Base-by-base conservation (phyloP, 2,329 filamentous ascomycete species). In the Penicillium nordicum region DNA sequence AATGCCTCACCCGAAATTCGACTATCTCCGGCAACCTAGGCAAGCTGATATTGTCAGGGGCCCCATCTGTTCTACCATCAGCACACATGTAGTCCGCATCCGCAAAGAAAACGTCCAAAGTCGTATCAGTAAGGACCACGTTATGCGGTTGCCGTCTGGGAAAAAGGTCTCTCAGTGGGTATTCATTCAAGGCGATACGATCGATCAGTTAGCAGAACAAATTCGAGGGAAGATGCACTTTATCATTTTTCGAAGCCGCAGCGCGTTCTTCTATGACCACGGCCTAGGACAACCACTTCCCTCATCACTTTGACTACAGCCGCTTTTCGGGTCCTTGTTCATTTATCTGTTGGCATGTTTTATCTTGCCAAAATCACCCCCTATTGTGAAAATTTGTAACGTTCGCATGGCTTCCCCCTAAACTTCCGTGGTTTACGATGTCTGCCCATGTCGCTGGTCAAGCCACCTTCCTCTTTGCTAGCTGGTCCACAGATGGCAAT, bases 201-300 rank as follows among this genome's bases (percentile, higher is more conserved):
- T 40, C 14, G 3, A 29, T 46, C 42, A 23, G 34, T 38, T 40
- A 30, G 50, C 42, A 32, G 42, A 46, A 46, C 29, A 53, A 5
- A 46, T 53, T 40, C 32, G 42, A 38, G 50, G 42, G n/a, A 46
- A 53, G 50, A 41, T 53, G 25, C 25, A 46, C 12, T 40, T 53
- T 18, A 30, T 23, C 34, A 34, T 53, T 46, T 46, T 45, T 46
- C 16, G 50, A 46, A 40, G 50, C 50, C 3, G 27, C 11, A 37
- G 34, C 18, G 18, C 18, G 18, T 18, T 18, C 18, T 18, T 18
- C 18, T 18, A 18, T 18, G 2, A 18, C 18, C 18, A 18, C 18
- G 18, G 18, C 18, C 18, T 18, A 18, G 18, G 18, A 18, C 18
- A 18, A 18, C 18, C 18, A 18, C 18, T 18, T 18, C 18, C 18